Evolutionary conservation across 2,329 filamentous ascomycete species (phyloP).

Genomic region (Fusarium palustre): DNA sequence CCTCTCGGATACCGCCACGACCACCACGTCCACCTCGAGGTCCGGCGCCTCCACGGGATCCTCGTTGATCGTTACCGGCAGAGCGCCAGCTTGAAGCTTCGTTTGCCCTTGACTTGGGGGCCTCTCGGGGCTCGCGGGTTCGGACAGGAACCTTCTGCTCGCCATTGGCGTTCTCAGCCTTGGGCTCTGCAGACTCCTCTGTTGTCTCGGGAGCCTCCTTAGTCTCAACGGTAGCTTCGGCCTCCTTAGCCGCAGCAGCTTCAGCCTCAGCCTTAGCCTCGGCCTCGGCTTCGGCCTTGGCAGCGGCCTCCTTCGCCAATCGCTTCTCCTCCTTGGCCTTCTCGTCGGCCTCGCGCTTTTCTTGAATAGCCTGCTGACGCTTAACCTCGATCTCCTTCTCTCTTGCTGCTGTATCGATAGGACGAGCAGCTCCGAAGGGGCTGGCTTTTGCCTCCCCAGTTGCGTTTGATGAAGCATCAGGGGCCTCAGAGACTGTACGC

Average conservation of each 20-base stretch:
- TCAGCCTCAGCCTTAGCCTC: conserved; percentile 45
- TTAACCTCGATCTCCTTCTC: conserved; percentile 94
- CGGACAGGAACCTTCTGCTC: conserved; percentile 63
- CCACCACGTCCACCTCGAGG: conserved; percentile 58
- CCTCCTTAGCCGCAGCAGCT: conserved; percentile 44
- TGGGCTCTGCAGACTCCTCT: conserved; percentile 44
- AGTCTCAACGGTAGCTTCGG: conserved; percentile 49
- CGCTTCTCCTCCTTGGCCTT: conserved; percentile 82
- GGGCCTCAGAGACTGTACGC: conserved; percentile 84
- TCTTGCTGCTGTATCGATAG: conserved; percentile 90
- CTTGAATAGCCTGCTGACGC: conserved; percentile 75
- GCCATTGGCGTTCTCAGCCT: conserved; percentile 47
- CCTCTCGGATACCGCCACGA: conserved; percentile 56
- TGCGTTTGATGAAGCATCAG: conserved; percentile 64
- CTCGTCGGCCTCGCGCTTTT: conserved; percentile 89
- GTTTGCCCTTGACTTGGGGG: conserved; percentile 64
- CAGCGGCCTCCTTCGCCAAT: conserved; percentile 68
- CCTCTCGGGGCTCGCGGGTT: conserved; percentile 56
- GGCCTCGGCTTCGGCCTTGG: conserved; percentile 58
- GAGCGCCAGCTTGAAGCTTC: conserved; percentile 73
- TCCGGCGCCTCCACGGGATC: conserved; percentile 61
- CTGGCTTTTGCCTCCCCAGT: conserved; percentile 81
- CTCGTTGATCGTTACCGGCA: conserved; percentile 61
- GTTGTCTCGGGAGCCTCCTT: conserved; percentile 47
- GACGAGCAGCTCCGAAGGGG: conserved; percentile 92